These are phyloP conservation scores for Barnettozyma botsteinii DNA, from an alignment of 805 yeast species.

Conservation along the genomic window DNA sequence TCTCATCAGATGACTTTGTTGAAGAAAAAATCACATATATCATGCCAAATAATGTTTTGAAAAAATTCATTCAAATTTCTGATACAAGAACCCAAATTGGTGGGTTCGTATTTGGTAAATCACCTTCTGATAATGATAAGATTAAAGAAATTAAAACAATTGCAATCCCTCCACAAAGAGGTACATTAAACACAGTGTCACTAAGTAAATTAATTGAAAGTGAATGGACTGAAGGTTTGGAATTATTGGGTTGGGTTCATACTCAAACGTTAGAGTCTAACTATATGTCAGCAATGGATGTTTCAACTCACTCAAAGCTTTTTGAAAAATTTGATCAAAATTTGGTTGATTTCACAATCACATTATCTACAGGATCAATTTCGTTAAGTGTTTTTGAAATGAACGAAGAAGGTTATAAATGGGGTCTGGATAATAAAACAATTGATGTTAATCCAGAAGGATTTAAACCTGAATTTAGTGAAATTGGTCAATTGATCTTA, in stretches of 20 bases:
- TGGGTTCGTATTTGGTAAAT: constrained; percentile 72
- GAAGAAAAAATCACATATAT: constrained; percentile 60
- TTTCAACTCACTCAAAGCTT: constrained; percentile 46
- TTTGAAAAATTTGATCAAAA: constrained; percentile 31
- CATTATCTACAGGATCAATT: constrained; percentile 80
- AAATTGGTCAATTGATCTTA: constrained; percentile 60
- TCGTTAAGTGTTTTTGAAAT: constrained; percentile 63
- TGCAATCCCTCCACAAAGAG: constrained; percentile 84
- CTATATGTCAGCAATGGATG: constrained; percentile 63
- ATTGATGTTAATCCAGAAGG: constrained; percentile 55
- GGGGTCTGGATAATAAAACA: constrained; percentile 70
- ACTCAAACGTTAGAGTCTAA: constrained; percentile 67
- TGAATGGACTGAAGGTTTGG: constrained; percentile 47
- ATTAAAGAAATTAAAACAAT: constrained; percentile 75
- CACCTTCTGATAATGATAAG: constrained; percentile 64
- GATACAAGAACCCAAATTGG: constrained; percentile 81
- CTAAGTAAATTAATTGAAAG: constrained; percentile 44
- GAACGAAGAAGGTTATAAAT: constrained; percentile 58
- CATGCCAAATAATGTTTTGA: constrained; percentile 75
- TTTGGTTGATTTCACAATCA: constrained; percentile 55
- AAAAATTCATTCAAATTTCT: constrained; percentile 70
- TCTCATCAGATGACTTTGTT: constrained; percentile 61
- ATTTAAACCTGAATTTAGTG: constrained; percentile 53
- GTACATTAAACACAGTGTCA: constrained; percentile 52
- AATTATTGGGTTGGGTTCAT: constrained; percentile 92